Conservation (phyloP, 495 filamentous ascomycete genomes). For the Lasiosphaeria miniovina region DNA sequence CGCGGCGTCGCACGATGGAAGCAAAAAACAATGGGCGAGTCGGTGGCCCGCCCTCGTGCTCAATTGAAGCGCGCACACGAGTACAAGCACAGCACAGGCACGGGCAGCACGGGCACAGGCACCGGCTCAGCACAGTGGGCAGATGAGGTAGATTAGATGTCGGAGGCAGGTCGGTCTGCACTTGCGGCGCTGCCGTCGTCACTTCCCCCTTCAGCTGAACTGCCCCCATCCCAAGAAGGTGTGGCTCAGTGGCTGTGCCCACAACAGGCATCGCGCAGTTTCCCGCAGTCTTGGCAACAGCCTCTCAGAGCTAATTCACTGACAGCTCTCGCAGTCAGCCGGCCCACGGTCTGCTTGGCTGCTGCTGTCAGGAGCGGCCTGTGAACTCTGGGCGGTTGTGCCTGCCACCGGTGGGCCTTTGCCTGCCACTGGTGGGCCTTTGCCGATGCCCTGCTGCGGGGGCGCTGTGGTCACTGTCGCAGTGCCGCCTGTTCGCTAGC, state of each 20-base stretch:
- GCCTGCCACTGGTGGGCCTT: too few relatives aligned
- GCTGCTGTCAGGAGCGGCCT: too few relatives aligned
- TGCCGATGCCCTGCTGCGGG: too few relatives aligned
- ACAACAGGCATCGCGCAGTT: conserved; percentile 19
- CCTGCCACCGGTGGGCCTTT: too few relatives aligned
- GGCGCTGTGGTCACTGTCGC: too few relatives aligned
- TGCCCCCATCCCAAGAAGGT: neutral
- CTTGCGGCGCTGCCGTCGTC: neutral
- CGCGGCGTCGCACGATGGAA: neutral
- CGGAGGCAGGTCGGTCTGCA: neutral
- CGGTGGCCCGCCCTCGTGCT: neutral
- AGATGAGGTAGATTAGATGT: neutral
- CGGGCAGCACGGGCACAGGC: too few relatives aligned
- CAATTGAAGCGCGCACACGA: neutral
- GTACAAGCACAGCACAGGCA: too few relatives aligned
- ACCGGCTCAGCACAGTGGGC: neutral
- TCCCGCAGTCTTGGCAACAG: neutral
- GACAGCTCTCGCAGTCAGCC: neutral
- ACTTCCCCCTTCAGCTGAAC: neutral
- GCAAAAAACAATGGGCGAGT: neutral
- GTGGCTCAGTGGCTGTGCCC: conserved; percentile 13
- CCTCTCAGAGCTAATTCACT: neutral
- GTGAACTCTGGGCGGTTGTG: too few relatives aligned
- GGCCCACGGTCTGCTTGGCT: too few relatives aligned
- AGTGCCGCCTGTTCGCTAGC: too few relatives aligned